Base-by-base conservation (phyloP, 768 basidiomycete genomes). In the Ramaria rubella region DNA sequence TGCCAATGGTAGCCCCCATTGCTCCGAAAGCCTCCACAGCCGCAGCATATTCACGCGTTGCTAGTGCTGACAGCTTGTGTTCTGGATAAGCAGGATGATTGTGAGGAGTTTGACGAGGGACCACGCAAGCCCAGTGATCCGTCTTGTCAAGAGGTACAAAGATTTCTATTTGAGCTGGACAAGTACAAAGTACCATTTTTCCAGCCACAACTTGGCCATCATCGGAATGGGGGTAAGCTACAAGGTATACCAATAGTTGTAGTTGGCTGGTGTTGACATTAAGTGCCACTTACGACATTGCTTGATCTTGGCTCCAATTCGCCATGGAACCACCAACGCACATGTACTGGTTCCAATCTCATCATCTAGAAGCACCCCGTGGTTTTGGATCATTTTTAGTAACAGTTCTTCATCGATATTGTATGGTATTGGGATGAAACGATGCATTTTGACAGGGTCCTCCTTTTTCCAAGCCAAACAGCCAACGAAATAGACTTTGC, bases 231-330 rank as follows among this genome's bases (percentile, higher is more conserved):
- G 49, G 49, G 30, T 12, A 50, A 5, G 49, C 49, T 50, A 27
- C 5, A 24, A 27, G n/a, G 11, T n/a, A 50, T 11, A 23, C 9
- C 30, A 30, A 50, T n/a, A n/a, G 49, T 27, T 26, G 5, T n/a
- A 50, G 30, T 27, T 26, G 9, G n/a, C 24, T 9, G n/a, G n/a
- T n/a, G n/a, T n/a, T n/a, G n/a, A n/a, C n/a, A n/a, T n/a, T n/a
- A n/a, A n/a, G n/a, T n/a, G n/a, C n/a, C n/a, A 50, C 49, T 12
- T 50, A 50, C 29, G 49, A 27, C 49, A 50, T 11, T 50, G 9
- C n/a, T 50, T 50, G 24, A 50, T 50, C n/a, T 50, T 50, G n/a
- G 49, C 49, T 50, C 49, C 49, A 23, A 50, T n/a, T 9, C 29
- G 49, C 8, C 29, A 27, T 11, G 49, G 49, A 27, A 11, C 12